Conservation (phyloP, 2,329 filamentous ascomycete genomes). For the Sporothrix euskadiensis region DNA sequence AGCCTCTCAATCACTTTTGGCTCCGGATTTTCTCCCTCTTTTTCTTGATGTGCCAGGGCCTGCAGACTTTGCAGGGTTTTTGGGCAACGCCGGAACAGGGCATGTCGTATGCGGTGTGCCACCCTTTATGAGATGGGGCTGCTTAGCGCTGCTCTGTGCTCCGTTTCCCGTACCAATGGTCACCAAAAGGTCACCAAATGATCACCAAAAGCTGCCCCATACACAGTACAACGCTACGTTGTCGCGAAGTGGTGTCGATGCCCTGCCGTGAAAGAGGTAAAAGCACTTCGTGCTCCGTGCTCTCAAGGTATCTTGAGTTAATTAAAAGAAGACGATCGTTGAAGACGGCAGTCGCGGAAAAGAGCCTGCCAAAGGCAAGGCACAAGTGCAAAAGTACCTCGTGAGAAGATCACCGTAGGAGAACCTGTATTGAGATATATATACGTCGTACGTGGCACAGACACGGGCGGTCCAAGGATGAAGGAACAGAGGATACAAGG, state of each 20-base stretch:
- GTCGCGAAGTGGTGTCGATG: neutral
- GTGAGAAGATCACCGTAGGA: neutral
- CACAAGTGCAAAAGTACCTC: neutral
- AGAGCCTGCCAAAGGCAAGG: neutral
- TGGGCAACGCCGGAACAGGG: constrained; percentile 11
- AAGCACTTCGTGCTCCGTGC: too few relatives aligned
- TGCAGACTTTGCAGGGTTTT: constrained; percentile 5
- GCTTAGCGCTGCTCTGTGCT: constrained; percentile 21
- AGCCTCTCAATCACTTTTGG: neutral
- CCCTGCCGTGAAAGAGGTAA: neutral
- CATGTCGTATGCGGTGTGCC: constrained; percentile 4
- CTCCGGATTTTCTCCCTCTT: neutral
- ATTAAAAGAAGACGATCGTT: neutral
- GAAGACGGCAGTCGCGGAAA: neutral
- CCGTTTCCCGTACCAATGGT: neutral
- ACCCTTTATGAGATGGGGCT: constrained; percentile 17
- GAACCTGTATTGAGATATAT: neutral
- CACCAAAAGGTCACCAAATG: neutral
- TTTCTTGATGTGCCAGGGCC: neutral
- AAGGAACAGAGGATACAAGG: neutral
- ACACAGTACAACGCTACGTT: neutral
- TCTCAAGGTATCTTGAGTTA: neutral
- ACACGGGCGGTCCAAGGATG: constrained; percentile 4
- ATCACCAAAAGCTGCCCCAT: neutral
- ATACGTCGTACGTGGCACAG: constrained; percentile 6